These are phyloP conservation scores for Kurtzmaniella natalensis DNA, from an alignment of 1,139 yeast species.

Conservation along the genomic window DNA sequence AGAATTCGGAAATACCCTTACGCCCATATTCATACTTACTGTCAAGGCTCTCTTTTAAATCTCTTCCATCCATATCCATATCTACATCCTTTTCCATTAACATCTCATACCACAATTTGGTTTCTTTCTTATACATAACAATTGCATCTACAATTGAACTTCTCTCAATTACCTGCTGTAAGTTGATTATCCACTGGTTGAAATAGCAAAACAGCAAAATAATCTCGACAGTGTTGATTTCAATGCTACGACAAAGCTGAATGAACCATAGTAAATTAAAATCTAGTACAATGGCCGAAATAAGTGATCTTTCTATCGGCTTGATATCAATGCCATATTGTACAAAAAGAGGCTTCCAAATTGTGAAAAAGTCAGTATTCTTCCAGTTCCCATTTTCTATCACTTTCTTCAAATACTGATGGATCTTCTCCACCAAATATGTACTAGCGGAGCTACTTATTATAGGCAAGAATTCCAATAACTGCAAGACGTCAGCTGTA, in stretches of 20 bases:
- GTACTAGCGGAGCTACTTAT: background rate
- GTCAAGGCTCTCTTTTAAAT: too few relatives aligned
- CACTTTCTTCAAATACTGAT: background rate
- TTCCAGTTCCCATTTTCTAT: background rate
- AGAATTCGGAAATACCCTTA: too few relatives aligned
- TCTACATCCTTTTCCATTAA: too few relatives aligned
- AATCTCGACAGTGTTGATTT: slow-evolving; percentile 3
- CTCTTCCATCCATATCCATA: too few relatives aligned
- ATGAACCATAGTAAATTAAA: background rate
- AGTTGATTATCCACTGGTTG: slow-evolving; percentile 26
- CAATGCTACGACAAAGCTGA: background rate
- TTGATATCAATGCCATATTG: slow-evolving; percentile 4
- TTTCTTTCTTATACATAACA: too few relatives aligned
- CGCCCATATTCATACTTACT: too few relatives aligned
- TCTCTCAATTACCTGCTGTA: too few relatives aligned
- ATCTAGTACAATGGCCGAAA: background rate
- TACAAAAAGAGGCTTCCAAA: slow-evolving; percentile 5
- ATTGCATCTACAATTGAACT: too few relatives aligned
- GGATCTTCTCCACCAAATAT: background rate
- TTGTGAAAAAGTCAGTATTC: slow-evolving; percentile 8
- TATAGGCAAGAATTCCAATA: background rate
- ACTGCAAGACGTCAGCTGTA: background rate
- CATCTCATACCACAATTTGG: too few relatives aligned
- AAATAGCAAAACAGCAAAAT: slow-evolving; percentile 28
- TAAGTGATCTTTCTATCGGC: background rate